phyloP scores from a whole-genome alignment of 208 protist species.

The Trypanosoma caninum region DNA sequence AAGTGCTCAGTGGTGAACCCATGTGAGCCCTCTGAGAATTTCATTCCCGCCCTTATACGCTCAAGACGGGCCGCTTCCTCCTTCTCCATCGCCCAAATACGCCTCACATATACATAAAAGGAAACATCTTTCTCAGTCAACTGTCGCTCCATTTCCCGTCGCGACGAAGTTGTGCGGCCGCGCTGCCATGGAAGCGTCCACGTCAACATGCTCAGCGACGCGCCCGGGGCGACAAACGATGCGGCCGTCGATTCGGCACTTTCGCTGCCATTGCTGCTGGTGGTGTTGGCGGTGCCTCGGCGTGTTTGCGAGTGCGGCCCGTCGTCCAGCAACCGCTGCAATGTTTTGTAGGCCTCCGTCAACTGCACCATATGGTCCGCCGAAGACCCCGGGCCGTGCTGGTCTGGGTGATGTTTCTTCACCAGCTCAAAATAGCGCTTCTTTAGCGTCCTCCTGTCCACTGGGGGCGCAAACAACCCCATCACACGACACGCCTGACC shows the following conservation, averaged over 20 bases:
- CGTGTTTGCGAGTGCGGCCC: neutral
- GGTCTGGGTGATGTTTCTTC: constrained; percentile 74
- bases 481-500: constrained; percentile 56
- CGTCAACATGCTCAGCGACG: constrained; percentile 51
- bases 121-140: constrained; percentile 19
- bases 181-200: constrained; percentile 76
- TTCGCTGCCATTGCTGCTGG: neutral
- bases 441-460: constrained; percentile 54
- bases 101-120: constrained; percentile 39
- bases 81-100: constrained; percentile 34
- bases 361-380: constrained; percentile 54
- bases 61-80: constrained; percentile 25
- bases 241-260: constrained; percentile 25
- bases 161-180: constrained; percentile 22
- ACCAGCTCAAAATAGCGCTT: constrained; percentile 64
- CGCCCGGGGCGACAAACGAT: constrained; percentile 51
- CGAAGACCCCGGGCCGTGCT: constrained; percentile 32
- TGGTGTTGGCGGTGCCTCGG: neutral
- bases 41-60: constrained; percentile 28
- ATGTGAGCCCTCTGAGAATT: constrained; percentile 49
- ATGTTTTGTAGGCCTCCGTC: constrained; percentile 64
- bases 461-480: constrained; percentile 51
- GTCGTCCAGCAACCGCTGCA: constrained; percentile 54
- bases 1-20: constrained; percentile 75
- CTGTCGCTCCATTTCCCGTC: constrained; percentile 24